phyloP scores from a whole-genome alignment of 2,329 filamentous ascomycete genomes.

The Emmonsiellopsis sp. region DNA sequence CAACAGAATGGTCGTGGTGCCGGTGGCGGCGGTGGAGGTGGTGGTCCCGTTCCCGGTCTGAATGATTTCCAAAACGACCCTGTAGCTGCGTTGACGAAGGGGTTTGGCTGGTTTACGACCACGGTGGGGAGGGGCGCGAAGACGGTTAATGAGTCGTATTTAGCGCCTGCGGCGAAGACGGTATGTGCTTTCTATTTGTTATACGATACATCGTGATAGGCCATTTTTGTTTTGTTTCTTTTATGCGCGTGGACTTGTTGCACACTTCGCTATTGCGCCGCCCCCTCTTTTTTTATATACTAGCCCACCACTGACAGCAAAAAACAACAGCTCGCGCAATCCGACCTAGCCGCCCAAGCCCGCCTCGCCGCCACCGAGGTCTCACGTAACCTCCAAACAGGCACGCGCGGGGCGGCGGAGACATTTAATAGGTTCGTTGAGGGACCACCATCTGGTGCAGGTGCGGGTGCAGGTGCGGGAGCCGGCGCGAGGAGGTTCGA shows the following conservation, averaged over 20 bases:
- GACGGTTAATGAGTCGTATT: constrained; percentile 80
- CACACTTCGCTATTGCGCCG: neutral
- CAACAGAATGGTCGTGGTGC: neutral
- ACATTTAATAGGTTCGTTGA: constrained; percentile 84
- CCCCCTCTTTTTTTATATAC: neutral
- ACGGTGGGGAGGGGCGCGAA: constrained; percentile 87
- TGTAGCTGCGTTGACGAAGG: constrained; percentile 76
- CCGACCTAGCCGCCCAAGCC: constrained; percentile 66
- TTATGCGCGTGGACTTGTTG: too few relatives aligned
- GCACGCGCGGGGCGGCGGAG: constrained; percentile 66
- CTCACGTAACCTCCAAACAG: constrained; percentile 54
- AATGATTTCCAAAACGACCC: constrained; percentile 90
- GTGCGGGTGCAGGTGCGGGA: constrained; percentile 26
- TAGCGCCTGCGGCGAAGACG: constrained; percentile 86
- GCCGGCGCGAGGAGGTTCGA: constrained; percentile 41
- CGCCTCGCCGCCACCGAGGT: constrained; percentile 46
- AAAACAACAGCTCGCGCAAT: constrained; percentile 60
- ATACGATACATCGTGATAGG: neutral
- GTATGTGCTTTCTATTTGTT: constrained; percentile 37
- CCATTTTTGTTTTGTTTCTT: neutral
- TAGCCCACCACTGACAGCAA: neutral
- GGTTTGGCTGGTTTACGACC: constrained; percentile 87
- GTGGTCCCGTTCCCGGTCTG: constrained; percentile 52
- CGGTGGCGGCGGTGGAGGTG: neutral
- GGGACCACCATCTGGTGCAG: constrained; percentile 41